These are phyloP conservation scores for Paracoccidioides brasiliensis DNA, from an alignment of 2,329 filamentous ascomycete genomes.

Conservation along the genomic window DNA sequence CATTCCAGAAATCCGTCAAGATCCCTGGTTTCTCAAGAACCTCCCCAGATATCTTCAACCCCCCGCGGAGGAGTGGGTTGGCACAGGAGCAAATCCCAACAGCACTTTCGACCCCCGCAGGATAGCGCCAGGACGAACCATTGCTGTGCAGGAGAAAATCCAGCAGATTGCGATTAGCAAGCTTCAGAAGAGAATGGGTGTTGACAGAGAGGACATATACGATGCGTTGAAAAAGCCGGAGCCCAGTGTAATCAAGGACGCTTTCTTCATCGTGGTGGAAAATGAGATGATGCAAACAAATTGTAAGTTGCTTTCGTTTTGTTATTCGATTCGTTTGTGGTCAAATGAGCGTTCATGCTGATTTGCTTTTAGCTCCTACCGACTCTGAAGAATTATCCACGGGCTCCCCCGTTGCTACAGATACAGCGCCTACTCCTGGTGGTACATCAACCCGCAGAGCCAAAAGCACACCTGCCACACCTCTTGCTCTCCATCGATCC, in stretches of 20 bases:
- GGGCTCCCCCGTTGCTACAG: not conserved
- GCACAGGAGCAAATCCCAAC: constrained; percentile 86
- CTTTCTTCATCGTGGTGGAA: constrained; percentile 93
- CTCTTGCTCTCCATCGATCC: not conserved
- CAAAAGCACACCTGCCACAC: not conserved
- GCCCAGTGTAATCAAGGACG: constrained; percentile 96
- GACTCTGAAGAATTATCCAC: constrained; percentile 14
- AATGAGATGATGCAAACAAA: constrained; percentile 95
- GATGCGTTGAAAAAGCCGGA: constrained; percentile 85
- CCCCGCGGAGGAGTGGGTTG: constrained; percentile 80
- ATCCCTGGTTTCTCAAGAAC: constrained; percentile 86
- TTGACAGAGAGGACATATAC: constrained; percentile 86
- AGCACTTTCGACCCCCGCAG: constrained; percentile 76
- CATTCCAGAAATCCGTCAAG: constrained; percentile 81
- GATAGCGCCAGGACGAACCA: constrained; percentile 65
- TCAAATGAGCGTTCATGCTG: constrained; percentile 6
- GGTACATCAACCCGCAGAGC: not conserved
- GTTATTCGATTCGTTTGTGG: not conserved
- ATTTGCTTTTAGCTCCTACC: constrained; percentile 20
- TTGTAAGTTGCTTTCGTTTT: constrained; percentile 49
- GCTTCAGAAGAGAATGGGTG: constrained; percentile 96
- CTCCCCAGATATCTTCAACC: constrained; percentile 76
- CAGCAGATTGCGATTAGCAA: constrained; percentile 89
- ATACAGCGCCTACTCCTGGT: not conserved
- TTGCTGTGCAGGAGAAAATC: constrained; percentile 72